These are phyloP conservation scores for Tricholoma sp. DNA, from an alignment of 768 basidiomycete species.

Conservation along the genomic window DNA sequence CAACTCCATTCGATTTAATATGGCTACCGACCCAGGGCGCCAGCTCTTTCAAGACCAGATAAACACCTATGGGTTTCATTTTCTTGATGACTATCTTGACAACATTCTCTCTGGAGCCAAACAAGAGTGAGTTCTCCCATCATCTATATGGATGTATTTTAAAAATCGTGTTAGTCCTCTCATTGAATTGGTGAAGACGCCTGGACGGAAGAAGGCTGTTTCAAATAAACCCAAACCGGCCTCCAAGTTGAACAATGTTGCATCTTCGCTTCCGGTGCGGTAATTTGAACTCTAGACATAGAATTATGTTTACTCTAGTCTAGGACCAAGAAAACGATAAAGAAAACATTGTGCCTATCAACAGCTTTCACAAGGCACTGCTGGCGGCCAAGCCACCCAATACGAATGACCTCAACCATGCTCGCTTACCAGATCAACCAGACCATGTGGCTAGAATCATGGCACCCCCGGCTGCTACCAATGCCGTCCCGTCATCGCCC, in stretches of 20 bases:
- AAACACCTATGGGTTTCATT: constrained; percentile 70
- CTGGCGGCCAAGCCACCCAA: constrained; percentile 24
- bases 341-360: constrained; percentile 38
- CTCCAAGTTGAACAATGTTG: constrained; percentile 40
- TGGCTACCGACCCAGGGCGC: constrained; percentile 70
- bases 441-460: background rate
- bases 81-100: constrained; percentile 75
- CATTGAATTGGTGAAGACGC: constrained; percentile 81
- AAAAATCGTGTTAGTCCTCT: constrained; percentile 46
- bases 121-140: constrained; percentile 48
- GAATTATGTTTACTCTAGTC: background rate
- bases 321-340: constrained; percentile 31
- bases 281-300: background rate
- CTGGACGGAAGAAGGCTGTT: constrained; percentile 62
- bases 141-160: background rate
- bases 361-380: constrained; percentile 43
- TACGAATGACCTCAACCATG: background rate
- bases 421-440: background rate
- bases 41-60: constrained; percentile 69
- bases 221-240: constrained; percentile 45
- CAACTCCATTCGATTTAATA: constrained; percentile 57
- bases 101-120: constrained; percentile 63
- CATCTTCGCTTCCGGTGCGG: constrained; percentile 43
- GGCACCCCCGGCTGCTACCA: background rate
- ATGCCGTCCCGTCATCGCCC: background rate